Evolutionary conservation across 2,329 filamentous ascomycete species (phyloP).

Genomic region (Pseudocercospora musae): DNA sequence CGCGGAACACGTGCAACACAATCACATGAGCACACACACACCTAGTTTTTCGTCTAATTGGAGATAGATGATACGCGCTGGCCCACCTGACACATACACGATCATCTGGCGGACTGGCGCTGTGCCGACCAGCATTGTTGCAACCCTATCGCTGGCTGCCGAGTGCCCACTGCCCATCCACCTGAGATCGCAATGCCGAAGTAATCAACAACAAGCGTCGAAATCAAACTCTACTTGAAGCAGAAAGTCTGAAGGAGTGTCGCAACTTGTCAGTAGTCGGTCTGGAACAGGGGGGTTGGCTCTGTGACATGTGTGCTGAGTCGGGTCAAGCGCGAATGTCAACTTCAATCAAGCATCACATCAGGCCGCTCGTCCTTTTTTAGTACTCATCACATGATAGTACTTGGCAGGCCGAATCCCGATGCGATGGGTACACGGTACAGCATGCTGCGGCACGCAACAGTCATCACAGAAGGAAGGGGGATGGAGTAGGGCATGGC

Average conservation of each 20-base stretch:
- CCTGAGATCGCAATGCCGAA: neutral
- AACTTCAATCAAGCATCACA: too few relatives aligned
- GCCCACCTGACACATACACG: neutral
- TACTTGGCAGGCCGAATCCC: neutral
- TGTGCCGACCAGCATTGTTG: neutral
- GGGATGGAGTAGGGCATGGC: neutral
- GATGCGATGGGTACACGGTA: too few relatives aligned
- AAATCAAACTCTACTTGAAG: neutral
- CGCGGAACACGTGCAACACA: too few relatives aligned
- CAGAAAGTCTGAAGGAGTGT: neutral
- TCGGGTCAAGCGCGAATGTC: neutral
- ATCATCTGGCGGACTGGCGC: too few relatives aligned
- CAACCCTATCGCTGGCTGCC: neutral
- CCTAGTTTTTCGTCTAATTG: too few relatives aligned
- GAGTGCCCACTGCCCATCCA: too few relatives aligned
- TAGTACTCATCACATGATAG: neutral
- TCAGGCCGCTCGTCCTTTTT: constrained; percentile 3
- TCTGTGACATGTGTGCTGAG: neutral
- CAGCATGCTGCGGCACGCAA: neutral
- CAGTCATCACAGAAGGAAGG: neutral
- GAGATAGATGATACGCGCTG: neutral
- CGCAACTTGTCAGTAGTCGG: constrained; percentile 1
- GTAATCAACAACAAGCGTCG: neutral
- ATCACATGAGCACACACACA: too few relatives aligned
- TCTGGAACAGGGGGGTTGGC: constrained; percentile 6